A percentile compares a stretch with the other conserved stretches of the same genome.
Evolutionary conservation across 208 protist genomes (phyloP).

Genomic region (Wallacemonas sp.): DNA sequence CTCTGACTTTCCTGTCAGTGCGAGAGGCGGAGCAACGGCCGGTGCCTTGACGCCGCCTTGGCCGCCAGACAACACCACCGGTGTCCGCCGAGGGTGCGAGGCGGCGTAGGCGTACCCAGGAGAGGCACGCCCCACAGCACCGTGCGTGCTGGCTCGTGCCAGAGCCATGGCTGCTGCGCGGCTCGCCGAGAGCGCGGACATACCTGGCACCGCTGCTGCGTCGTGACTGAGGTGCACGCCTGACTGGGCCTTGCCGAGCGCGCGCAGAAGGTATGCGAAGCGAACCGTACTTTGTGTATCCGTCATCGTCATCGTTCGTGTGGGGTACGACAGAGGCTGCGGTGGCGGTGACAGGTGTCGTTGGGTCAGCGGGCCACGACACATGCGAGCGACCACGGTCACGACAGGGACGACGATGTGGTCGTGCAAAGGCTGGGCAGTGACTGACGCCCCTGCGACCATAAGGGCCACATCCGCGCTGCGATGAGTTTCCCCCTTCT

Average conservation of each 20-base stretch:
- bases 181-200: neutral
- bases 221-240: neutral
- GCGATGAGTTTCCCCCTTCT: neutral
- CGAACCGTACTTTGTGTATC: neutral
- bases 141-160: neutral
- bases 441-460: no score
- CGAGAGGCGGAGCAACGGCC: neutral
- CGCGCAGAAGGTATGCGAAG: neutral
- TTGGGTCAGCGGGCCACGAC: neutral
- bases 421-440: no score
- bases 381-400: conserved; percentile 2
- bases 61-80: neutral
- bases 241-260: neutral
- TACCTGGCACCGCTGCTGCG: neutral
- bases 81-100: neutral
- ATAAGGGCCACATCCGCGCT: neutral
- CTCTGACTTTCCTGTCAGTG: neutral
- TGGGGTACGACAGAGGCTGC: neutral
- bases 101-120: neutral
- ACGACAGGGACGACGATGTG: no score
- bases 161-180: neutral
- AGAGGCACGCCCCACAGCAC: no score
- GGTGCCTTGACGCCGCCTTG: neutral
- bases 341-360: neutral
- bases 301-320: neutral